Evolutionary conservation across 1,284 basidiomycete species (phyloP).

Genomic region (Ganoderma sinense): DNA sequence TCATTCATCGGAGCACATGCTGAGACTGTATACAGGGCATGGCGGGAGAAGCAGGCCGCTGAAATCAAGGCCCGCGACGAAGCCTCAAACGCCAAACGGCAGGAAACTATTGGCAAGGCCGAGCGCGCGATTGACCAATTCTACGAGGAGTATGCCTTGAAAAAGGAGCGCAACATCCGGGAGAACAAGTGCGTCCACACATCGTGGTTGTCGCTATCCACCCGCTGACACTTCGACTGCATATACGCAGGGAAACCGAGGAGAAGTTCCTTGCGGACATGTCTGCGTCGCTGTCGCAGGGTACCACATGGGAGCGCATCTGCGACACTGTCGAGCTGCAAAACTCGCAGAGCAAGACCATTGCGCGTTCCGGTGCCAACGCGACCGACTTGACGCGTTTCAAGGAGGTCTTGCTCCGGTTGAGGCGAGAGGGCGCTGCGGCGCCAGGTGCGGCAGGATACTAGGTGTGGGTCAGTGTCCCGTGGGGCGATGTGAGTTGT

Average conservation of each 20-base stretch:
- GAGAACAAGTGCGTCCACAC: conserved; percentile 90
- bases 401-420: conserved; percentile 88
- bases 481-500: conserved; percentile 4
- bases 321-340: conserved; percentile 88
- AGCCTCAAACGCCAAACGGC: conserved; percentile 79
- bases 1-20: background rate
- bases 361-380: conserved; percentile 86
- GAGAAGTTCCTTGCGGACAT: conserved; percentile 80
- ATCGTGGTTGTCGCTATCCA: background rate
- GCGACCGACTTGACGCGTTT: conserved; percentile 92
- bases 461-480: conserved; percentile 42
- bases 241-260: conserved; percentile 80
- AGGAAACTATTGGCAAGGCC: conserved; percentile 89
- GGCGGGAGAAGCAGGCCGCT: conserved; percentile 88
- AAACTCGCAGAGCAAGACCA: conserved; percentile 97
- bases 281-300: conserved; percentile 82
- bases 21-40: conserved; percentile 59
- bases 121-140: conserved; percentile 96
- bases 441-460: conserved; percentile 95
- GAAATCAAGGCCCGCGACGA: conserved; percentile 88
- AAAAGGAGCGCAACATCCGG: conserved; percentile 93
- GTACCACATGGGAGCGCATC: conserved; percentile 97
- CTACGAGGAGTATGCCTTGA: conserved; percentile 92
- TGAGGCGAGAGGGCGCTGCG: conserved; percentile 88
- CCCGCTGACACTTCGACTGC: background rate